These are phyloP conservation scores for Pythium coloratum DNA, from an alignment of 352 stramenopile genomes.

Conservation along the genomic window DNA sequence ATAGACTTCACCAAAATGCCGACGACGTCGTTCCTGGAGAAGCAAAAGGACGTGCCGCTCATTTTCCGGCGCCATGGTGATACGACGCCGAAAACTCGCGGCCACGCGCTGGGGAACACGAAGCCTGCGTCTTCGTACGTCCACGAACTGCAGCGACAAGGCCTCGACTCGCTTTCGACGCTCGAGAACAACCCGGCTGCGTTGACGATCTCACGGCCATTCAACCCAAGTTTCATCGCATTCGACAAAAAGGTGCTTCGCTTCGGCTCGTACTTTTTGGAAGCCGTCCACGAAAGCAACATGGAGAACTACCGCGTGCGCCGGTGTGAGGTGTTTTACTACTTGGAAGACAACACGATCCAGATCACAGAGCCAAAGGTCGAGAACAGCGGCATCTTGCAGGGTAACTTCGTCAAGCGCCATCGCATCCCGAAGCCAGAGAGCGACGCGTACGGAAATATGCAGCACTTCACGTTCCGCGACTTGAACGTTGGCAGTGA, in stretches of 20 bases:
- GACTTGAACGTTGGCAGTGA: constrained; percentile 72
- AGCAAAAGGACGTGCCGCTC: constrained; percentile 82
- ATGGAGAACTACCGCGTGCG: constrained; percentile 85
- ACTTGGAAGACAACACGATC: constrained; percentile 87
- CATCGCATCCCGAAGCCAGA: constrained; percentile 84
- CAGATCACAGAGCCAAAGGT: constrained; percentile 88
- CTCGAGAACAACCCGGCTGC: constrained; percentile 39
- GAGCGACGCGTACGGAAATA: constrained; percentile 65
- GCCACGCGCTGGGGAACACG: constrained; percentile 59
- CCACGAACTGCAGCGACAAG: constrained; percentile 60
- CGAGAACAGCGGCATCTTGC: constrained; percentile 87
- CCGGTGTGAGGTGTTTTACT: constrained; percentile 79
- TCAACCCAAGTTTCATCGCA: constrained; percentile 67
- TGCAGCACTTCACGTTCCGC: constrained; percentile 58
- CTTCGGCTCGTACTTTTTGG: constrained; percentile 88
- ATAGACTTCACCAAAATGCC: constrained; percentile 35
- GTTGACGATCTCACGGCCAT: constrained; percentile 44
- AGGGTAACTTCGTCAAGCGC: constrained; percentile 89
- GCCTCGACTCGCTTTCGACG: constrained; percentile 43
- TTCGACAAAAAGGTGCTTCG: constrained; percentile 85
- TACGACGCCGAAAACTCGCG: constrained; percentile 61
- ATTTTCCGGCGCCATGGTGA: constrained; percentile 76
- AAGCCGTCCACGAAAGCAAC: constrained; percentile 86
- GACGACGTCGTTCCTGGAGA: constrained; percentile 58
- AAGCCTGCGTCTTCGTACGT: constrained; percentile 75